A percentile compares a stretch with the other conserved stretches of the same genome.
Conservation (phyloP, 345 rosid genomes). For the Salix purpurea region DNA sequence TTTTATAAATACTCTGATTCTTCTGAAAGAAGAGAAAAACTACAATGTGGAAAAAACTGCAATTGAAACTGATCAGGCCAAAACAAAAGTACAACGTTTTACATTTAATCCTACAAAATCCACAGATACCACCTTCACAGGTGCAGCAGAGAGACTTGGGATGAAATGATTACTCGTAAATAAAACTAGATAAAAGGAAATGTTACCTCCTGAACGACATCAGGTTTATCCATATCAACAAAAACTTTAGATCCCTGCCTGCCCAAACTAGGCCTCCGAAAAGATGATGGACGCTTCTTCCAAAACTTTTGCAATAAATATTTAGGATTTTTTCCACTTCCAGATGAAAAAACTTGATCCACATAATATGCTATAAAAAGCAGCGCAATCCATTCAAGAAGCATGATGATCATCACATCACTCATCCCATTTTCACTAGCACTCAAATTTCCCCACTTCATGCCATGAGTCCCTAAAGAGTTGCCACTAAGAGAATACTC, state of each 20-base stretch:
- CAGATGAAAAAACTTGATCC: conserved; percentile 54
- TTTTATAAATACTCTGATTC: not conserved
- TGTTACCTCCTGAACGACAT: conserved; percentile 79
- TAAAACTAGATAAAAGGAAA: conserved; percentile 4
- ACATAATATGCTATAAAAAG: conserved; percentile 62
- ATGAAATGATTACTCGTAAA: no score
- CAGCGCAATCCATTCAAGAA: conserved; percentile 64
- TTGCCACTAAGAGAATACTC: conserved; percentile 46
- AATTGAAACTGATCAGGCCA: not conserved
- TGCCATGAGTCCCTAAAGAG: conserved; percentile 57
- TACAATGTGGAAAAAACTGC: not conserved
- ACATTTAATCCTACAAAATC: not conserved
- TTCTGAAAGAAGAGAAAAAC: not conserved
- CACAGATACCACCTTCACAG: not conserved
- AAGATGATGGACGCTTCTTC: conserved; percentile 34
- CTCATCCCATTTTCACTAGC: conserved; percentile 57
- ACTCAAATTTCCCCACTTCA: conserved; percentile 63
- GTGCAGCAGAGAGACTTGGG: no score
- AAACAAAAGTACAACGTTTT: not conserved
- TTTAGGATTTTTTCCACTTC: conserved; percentile 47
- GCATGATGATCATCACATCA: conserved; percentile 56
- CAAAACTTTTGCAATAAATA: conserved; percentile 40
- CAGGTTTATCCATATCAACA: conserved; percentile 69
- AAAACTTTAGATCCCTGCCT: conserved; percentile 60
- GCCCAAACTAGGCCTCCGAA: conserved; percentile 48